Base-by-base conservation (phyloP, 106 monocot species). In the Apostasia ramifera region DNA sequence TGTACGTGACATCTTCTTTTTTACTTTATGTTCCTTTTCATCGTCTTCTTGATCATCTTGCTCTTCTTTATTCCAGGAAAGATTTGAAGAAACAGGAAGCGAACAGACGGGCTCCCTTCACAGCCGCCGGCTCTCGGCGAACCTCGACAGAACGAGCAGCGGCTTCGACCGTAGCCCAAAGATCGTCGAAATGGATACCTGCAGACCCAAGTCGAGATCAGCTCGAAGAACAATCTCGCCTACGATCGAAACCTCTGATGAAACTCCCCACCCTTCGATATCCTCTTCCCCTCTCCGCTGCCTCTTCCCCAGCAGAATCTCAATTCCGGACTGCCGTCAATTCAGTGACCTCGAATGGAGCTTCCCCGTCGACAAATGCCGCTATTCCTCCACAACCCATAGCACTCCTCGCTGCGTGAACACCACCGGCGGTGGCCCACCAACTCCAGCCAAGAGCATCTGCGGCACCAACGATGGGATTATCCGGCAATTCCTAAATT, bases 171-270 rank as follows among this genome's bases (percentile, higher is more conserved):
- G 73, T 6, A 84, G 86, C 66, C 86, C 86, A 14, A 81, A 81
- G 73, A 79, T 87, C 40, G 78, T 87, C 5, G 82, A 87, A 70
- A 83, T 87, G 48, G 87, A 87, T 47, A 81, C 84, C 1, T 79
- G 73, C 59, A 68, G 78, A 13, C 67, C 74, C 3, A 84, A 81
- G 39, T 82, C 84, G 1, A 63, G 76, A 40, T 81, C 88, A 0
- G 75, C 83, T 1, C 71, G 76, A 15, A 62, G 81, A 64, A 53
- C 75, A 2, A 69, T 61, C 46, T 51, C 59, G 2, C 48, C 66
- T 1, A 1, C 50, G 8, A 11, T 61, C 0, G 71, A 57, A 11
- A 41, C 65, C 14, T 1, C 46, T 2, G 77, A 74, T 10, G 71
- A 71, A 43, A 42, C 15, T 42, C 54, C 44, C 1, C 14, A 59